phyloP scores from a whole-genome alignment of 164 flowering plant species.

The Kalanchoe fedtschenkoi region DNA sequence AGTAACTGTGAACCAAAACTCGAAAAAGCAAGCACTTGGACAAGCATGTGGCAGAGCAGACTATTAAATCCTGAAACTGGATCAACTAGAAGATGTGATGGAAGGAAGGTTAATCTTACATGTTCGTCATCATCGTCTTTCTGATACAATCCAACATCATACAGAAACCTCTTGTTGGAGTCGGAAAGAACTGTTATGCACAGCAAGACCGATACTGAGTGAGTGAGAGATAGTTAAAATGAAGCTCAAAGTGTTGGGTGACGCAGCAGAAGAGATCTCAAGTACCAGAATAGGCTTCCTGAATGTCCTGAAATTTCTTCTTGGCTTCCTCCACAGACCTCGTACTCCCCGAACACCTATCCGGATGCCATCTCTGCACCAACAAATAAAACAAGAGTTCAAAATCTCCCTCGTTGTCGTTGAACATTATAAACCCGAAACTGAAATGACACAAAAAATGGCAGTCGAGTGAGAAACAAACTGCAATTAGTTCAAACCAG shows the following conservation, averaged over 20 bases:
- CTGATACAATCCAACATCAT: conserved; percentile 71
- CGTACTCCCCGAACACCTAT: conserved; percentile 67
- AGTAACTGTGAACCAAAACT: no score
- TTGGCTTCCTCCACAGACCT: conserved; percentile 73
- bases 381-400: not conserved
- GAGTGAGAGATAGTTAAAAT: not conserved
- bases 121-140: conserved; percentile 57
- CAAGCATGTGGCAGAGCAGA: no score
- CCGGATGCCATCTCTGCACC: conserved; percentile 94
- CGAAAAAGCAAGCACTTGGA: no score
- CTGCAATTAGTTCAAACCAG: not conserved
- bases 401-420: no score
- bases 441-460: not conserved
- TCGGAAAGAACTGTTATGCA: conserved; percentile 64
- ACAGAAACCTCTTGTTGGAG: conserved; percentile 63
- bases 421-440: no score
- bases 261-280: not conserved
- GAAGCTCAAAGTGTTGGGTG: not conserved
- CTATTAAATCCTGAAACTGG: no score
- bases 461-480: not conserved
- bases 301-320: conserved; percentile 85
- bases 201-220: not conserved
- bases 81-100: not conserved
- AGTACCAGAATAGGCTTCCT: conserved; percentile 88
- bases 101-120: conserved; percentile 21